A percentile compares a stretch with the other conserved stretches of the same genome.
These are phyloP conservation scores for Alternaria brassicicola DNA, from an alignment of 2,329 filamentous ascomycete genomes.

Conservation along the genomic window DNA sequence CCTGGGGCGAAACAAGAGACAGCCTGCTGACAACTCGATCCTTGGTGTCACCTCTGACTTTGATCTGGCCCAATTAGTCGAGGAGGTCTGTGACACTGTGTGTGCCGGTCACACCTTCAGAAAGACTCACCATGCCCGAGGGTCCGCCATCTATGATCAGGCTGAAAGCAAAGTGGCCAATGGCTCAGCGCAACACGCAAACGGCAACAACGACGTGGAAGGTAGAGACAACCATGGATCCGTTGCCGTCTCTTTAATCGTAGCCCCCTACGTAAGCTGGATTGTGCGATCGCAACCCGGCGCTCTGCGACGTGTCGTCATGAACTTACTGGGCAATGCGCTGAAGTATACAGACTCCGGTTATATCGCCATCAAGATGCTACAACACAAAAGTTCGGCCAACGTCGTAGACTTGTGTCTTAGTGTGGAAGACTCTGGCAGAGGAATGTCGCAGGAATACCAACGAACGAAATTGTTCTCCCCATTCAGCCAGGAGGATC, in stretches of 20 bases:
- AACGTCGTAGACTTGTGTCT: slow-evolving; percentile 42
- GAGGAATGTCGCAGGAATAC: slow-evolving; percentile 45
- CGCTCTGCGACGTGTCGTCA: slow-evolving; percentile 42
- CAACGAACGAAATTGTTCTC: slow-evolving; percentile 40
- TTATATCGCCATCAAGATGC: slow-evolving; percentile 36
- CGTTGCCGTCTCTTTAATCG: slow-evolving; percentile 39
- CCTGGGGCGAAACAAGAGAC: slow-evolving; percentile 30
- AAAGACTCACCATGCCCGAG: slow-evolving; percentile 31
- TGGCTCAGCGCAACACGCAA: slow-evolving; percentile 17
- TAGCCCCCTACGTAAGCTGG: slow-evolving; percentile 39
- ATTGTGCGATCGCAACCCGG: slow-evolving; percentile 39
- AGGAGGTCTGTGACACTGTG: slow-evolving; percentile 63
- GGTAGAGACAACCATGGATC: slow-evolving; percentile 27
- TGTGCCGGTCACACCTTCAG: slow-evolving; percentile 57
- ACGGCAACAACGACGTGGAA: slow-evolving; percentile 10
- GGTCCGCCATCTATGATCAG: slow-evolving; percentile 33
- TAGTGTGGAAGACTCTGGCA: slow-evolving; percentile 43
- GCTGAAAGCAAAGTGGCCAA: slow-evolving; percentile 19
- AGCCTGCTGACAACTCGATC: slow-evolving; percentile 37
- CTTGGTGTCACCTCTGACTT: slow-evolving; percentile 41
- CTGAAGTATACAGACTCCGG: slow-evolving; percentile 45
- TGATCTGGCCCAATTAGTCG: slow-evolving; percentile 45
- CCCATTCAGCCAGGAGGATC: slow-evolving; percentile 46
- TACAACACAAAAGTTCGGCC: slow-evolving; percentile 18
- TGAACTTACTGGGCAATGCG: slow-evolving; percentile 47